These are phyloP conservation scores for Cucurbitaria berberidis DNA, from an alignment of 2,329 filamentous ascomycete genomes.

Conservation along the genomic window DNA sequence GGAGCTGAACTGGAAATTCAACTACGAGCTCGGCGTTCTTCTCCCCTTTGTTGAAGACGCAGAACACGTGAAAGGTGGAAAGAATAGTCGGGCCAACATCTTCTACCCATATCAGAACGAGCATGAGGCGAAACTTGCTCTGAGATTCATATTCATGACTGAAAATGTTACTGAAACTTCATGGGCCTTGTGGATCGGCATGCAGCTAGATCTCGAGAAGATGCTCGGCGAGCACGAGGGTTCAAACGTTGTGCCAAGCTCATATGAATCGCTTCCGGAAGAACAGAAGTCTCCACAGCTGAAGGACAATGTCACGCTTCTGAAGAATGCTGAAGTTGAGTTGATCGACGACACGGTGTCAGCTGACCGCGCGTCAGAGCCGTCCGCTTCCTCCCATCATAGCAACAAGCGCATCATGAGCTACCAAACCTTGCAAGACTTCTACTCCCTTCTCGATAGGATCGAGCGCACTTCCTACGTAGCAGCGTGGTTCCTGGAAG, in stretches of 20 bases:
- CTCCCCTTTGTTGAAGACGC: conserved; percentile 28
- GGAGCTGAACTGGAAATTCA: conserved; percentile 34
- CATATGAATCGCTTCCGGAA: neutral
- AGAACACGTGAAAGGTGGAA: conserved; percentile 27
- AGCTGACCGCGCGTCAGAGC: conserved; percentile 15
- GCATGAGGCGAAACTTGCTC: conserved; percentile 31
- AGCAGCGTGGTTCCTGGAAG: conserved; percentile 9
- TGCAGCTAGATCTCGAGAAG: conserved; percentile 16
- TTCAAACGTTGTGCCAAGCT: neutral
- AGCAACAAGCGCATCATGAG: conserved; percentile 10
- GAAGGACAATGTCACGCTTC: neutral
- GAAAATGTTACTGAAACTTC: conserved; percentile 24
- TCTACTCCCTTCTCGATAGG: conserved; percentile 35
- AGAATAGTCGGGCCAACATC: conserved; percentile 22
- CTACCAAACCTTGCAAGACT: conserved; percentile 32
- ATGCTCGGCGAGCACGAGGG: neutral
- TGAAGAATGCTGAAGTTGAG: conserved; percentile 5
- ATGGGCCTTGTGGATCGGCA: conserved; percentile 30
- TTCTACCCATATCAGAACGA: conserved; percentile 36
- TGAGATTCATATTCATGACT: conserved; percentile 25
- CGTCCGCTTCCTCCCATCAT: neutral
- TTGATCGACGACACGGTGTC: conserved; percentile 12
- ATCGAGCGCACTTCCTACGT: conserved; percentile 29
- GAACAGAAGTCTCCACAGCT: neutral
- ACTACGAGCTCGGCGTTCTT: conserved; percentile 35